phyloP scores from a whole-genome alignment of 768 basidiomycete genomes.

The Pilatotrama ljubarskyi region DNA sequence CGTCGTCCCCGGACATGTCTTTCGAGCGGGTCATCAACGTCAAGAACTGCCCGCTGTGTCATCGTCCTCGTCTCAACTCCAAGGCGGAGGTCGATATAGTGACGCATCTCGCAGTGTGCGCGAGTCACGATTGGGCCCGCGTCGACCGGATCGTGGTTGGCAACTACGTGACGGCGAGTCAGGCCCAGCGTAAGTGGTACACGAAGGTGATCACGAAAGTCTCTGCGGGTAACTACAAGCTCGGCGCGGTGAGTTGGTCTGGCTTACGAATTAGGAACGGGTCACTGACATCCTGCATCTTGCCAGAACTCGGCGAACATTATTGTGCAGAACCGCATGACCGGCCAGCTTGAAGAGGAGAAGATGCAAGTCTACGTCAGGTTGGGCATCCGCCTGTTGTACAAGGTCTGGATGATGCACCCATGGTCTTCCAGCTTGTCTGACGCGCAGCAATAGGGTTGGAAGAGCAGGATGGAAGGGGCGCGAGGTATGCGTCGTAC shows the following conservation, averaged over 20 bases:
- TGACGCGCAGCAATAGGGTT: constrained; percentile 50
- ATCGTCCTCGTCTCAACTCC: constrained; percentile 77
- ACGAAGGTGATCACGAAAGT: constrained; percentile 88
- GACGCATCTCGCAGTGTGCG: constrained; percentile 96
- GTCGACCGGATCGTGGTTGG: constrained; percentile 90
- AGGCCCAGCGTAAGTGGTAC: constrained; percentile 98
- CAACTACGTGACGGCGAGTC: constrained; percentile 90
- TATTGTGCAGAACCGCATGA: constrained; percentile 91
- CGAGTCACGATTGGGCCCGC: constrained; percentile 87
- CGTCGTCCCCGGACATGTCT: constrained; percentile 17
- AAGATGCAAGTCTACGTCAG: constrained; percentile 97
- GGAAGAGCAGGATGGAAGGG: constrained; percentile 87
- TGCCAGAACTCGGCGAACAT: constrained; percentile 93
- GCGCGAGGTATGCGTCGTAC: constrained; percentile 57
- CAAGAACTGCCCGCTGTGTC: constrained; percentile 91
- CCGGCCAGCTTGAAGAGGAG: constrained; percentile 93
- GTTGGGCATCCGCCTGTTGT: constrained; percentile 88
- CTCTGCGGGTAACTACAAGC: constrained; percentile 80
- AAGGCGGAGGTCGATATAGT: constrained; percentile 94
- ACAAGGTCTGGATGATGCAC: constrained; percentile 54
- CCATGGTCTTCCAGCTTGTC: not conserved
- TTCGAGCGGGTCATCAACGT: constrained; percentile 91
- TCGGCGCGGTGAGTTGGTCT: constrained; percentile 71
- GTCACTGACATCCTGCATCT: not conserved
- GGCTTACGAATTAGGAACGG: not conserved